A percentile compares a stretch with the other conserved stretches of the same genome.
phyloP scores from a whole-genome alignment of 306 rosid genomes.

The Hippophae rhamnoides region DNA sequence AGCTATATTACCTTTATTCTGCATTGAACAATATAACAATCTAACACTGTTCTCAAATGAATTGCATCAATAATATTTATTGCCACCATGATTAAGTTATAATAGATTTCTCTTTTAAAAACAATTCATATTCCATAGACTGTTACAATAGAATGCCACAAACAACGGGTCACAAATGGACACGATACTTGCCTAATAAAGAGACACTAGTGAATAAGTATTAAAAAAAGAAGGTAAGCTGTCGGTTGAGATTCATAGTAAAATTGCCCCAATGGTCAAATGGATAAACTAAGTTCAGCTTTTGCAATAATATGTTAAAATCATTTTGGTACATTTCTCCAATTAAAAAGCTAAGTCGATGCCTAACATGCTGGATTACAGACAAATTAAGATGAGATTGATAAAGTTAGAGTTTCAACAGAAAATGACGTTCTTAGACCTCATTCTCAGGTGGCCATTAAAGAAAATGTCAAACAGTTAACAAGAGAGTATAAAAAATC shows the following conservation, averaged over 20 bases:
- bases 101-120: too few species aligned
- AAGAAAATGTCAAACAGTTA: slow-evolving; percentile 6
- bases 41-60: slow-evolving; percentile 6
- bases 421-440: too few species aligned
- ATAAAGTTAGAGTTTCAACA: too few species aligned
- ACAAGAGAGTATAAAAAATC: slow-evolving; percentile 1
- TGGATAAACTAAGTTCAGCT: neutral
- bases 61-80: neutral
- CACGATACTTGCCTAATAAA: neutral
- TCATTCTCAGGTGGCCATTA: neutral
- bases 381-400: too few species aligned
- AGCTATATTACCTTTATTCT: slow-evolving; percentile 21
- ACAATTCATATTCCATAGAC: neutral
- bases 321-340: too few species aligned
- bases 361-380: too few species aligned
- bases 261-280: neutral
- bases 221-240: too few species aligned
- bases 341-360: too few species aligned
- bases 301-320: too few species aligned
- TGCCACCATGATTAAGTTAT: neutral
- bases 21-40: slow-evolving; percentile 33
- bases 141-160: neutral
- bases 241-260: neutral
- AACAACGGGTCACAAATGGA: neutral
- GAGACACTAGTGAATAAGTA: neutral